Evolutionary conservation across 2,329 filamentous ascomycete species (phyloP).

Genomic region (Ophiosphaerella herpotricha): DNA sequence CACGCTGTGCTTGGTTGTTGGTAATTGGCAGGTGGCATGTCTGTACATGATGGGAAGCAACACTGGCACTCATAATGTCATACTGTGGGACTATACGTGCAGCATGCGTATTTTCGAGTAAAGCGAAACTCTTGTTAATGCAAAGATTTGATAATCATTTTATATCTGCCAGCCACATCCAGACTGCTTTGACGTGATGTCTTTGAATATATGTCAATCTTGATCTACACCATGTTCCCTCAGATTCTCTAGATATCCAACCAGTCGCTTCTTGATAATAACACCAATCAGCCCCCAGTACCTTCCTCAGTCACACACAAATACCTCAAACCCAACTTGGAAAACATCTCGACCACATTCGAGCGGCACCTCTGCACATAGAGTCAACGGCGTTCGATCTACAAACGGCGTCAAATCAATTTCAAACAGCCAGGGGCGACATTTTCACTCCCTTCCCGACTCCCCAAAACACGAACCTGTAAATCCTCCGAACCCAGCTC

Average conservation of each 20-base stretch:
- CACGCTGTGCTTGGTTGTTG: conserved; percentile 24
- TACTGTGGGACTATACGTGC: conserved; percentile 28
- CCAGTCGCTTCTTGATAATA: conserved; percentile 63
- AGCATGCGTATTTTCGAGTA: conserved; percentile 31
- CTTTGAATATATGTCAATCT: background rate
- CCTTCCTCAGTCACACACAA: conserved; percentile 62
- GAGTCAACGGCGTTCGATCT: conserved; percentile 58
- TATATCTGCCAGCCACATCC: conserved; percentile 1
- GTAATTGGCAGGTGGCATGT: conserved; percentile 12
- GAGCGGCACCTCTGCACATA: conserved; percentile 59
- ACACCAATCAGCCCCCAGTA: conserved; percentile 57
- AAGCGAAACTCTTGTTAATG: conserved; percentile 42
- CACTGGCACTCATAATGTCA: conserved; percentile 1
- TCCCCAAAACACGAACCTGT: conserved; percentile 48
- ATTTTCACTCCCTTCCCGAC: conserved; percentile 31
- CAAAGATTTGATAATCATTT: conserved; percentile 38
- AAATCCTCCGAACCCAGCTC: conserved; percentile 22
- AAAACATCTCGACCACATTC: conserved; percentile 66
- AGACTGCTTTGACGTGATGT: background rate
- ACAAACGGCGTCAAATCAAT: conserved; percentile 57
- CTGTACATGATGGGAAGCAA: background rate
- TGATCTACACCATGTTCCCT: conserved; percentile 7
- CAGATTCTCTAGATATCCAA: conserved; percentile 55
- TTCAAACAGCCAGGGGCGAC: conserved; percentile 21
- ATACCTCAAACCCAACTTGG: conserved; percentile 60